Conservation (phyloP, 345 rosid genomes). For the Salix arbutifolia region DNA sequence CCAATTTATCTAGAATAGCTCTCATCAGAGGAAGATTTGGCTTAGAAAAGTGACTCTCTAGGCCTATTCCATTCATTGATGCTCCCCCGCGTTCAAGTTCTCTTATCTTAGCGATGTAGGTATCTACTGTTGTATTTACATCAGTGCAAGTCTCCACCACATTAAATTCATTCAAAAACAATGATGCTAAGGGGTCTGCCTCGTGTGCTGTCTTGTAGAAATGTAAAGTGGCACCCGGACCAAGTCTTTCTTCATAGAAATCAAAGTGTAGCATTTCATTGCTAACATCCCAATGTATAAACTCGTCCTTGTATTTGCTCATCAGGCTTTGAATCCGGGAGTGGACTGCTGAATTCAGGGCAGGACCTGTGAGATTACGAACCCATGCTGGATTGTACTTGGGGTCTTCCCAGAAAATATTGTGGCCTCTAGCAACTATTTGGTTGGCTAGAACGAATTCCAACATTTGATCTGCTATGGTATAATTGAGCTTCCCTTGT, state of each 20-base stretch:
- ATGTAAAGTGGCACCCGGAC: conserved; percentile 53
- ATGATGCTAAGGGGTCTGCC: conserved; percentile 59
- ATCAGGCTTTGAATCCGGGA: conserved; percentile 64
- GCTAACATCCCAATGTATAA: conserved; percentile 81
- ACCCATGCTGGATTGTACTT: conserved; percentile 68
- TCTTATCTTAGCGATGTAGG: conserved; percentile 46
- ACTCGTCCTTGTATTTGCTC: conserved; percentile 69
- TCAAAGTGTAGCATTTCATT: conserved; percentile 89
- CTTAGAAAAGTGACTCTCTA: conserved; percentile 65
- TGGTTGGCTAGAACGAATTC: conserved; percentile 52
- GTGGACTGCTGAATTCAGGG: conserved; percentile 52
- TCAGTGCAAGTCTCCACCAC: conserved; percentile 80
- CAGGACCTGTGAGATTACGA: conserved; percentile 33
- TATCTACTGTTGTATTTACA: conserved; percentile 60
- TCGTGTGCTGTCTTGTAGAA: conserved; percentile 59
- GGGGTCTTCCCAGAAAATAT: conserved; percentile 92
- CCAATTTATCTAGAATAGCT: conserved; percentile 68
- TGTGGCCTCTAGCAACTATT: conserved; percentile 72
- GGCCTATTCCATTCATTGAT: conserved; percentile 63
- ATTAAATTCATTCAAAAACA: conserved; percentile 78
- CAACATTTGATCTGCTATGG: conserved; percentile 57
- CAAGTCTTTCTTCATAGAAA: conserved; percentile 62
- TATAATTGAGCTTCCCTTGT: conserved; percentile 63
- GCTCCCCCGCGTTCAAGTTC: conserved; percentile 50
- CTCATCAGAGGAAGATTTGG: conserved; percentile 72